A percentile compares a stretch with the other conserved stretches of the same genome.
phyloP scores from a whole-genome alignment of 805 yeast species.

The Sugiyamaella americana region DNA sequence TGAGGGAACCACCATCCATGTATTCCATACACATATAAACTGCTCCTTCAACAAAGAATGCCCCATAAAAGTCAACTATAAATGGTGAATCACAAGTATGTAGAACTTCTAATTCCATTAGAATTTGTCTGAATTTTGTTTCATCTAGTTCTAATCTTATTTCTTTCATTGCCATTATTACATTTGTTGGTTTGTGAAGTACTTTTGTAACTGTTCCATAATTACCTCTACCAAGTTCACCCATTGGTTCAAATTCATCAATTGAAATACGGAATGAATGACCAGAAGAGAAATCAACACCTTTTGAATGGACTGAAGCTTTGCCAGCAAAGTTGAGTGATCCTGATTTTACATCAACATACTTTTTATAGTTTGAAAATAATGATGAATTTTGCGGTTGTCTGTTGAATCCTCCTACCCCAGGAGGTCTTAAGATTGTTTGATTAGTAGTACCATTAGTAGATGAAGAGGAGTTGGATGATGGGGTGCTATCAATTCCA shows the following conservation, averaged over 20 bases:
- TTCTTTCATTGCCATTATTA: constrained; percentile 96
- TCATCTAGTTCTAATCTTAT: constrained; percentile 91
- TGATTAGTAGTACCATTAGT: constrained; percentile 1
- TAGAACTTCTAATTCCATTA: constrained; percentile 92
- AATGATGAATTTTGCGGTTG: constrained; percentile 26
- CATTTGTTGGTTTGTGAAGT: constrained; percentile 84
- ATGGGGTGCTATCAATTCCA: too few relatives aligned
- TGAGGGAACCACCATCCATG: constrained; percentile 95
- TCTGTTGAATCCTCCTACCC: not conserved
- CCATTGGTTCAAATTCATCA: constrained; percentile 64
- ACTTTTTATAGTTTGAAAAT: constrained; percentile 80
- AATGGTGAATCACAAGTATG: constrained; percentile 87
- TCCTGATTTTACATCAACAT: constrained; percentile 88
- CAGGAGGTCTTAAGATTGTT: not conserved
- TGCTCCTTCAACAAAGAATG: constrained; percentile 95
- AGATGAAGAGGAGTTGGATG: too few relatives aligned
- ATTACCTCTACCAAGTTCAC: constrained; percentile 91
- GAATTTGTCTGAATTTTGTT: constrained; percentile 84
- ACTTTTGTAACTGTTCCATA: constrained; percentile 95
- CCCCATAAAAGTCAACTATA: constrained; percentile 95
- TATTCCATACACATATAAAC: constrained; percentile 97
- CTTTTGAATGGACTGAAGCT: constrained; percentile 84
- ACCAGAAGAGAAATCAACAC: constrained; percentile 86
- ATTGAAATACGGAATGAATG: constrained; percentile 78
- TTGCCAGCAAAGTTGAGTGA: constrained; percentile 88